Conservation (phyloP, 371 early-diverging fungal genomes). For the Mortierella sp. region DNA sequence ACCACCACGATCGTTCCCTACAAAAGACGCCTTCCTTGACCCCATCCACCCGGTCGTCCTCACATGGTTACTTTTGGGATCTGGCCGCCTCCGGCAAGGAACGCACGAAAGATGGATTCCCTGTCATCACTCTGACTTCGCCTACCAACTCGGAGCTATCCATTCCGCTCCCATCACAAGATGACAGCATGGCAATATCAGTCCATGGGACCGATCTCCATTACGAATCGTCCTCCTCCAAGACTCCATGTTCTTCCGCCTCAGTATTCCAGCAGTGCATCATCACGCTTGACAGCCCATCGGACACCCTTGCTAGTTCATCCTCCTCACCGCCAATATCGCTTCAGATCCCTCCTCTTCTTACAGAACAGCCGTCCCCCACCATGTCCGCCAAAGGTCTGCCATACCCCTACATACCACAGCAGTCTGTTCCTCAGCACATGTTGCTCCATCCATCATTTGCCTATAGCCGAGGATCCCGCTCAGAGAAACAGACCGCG, state of each 20-base stretch:
- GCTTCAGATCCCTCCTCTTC: no score
- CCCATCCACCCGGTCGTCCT: slow-evolving; percentile 16
- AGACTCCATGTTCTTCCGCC: no score
- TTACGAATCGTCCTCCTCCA: no score
- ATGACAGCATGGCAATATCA: no score
- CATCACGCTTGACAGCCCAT: no score
- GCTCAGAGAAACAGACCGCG: slow-evolving; percentile 5
- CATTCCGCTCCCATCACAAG: no score
- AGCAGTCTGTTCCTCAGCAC: slow-evolving; percentile 24
- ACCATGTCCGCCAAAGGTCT: not conserved
- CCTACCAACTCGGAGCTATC: slow-evolving; percentile 41
- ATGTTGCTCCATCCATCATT: slow-evolving; percentile 34
- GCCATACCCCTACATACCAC: not conserved
- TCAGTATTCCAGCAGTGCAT: no score
- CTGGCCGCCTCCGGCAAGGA: slow-evolving; percentile 9
- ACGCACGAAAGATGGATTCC: slow-evolving; percentile 20
- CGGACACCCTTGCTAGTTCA: no score
- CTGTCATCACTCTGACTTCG: slow-evolving; percentile 43
- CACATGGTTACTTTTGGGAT: slow-evolving; percentile 17
- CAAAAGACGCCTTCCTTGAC: slow-evolving; percentile 29
- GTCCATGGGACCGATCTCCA: no score
- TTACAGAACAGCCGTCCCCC: not conserved
- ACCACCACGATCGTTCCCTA: slow-evolving; percentile 4
- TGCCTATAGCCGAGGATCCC: not conserved
- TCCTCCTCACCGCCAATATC: no score